Evolutionary conservation across 345 rosid genomes (phyloP), one percentile per base, ranked within the genome.

Genomic region (Acer campestre): DNA sequence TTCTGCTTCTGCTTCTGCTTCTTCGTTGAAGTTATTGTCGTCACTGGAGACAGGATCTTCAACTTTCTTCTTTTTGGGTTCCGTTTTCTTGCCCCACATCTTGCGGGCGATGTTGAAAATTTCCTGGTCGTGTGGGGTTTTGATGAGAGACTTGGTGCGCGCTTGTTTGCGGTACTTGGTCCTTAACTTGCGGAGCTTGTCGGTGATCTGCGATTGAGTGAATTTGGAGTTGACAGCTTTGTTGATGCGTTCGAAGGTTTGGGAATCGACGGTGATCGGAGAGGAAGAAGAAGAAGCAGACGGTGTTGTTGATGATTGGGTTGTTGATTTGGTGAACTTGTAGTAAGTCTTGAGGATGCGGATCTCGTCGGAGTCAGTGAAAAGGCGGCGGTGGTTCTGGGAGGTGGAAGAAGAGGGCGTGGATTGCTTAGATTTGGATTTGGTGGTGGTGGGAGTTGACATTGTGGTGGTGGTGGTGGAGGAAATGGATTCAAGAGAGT

Each of bases 161-260:
- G 82, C 80, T 38, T 71, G 82, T 64, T 71, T 78, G 53, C 27
- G 86, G 75, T 84, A 84, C 82, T 81, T 84, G 53, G 12, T 14
- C 31, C 80, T 63, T 35, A 84, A 73, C n/a, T 67, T 44, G 4
- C 82, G 84, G 76, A 84, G 61, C 82, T 84, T 84, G 82, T 63
- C 68, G 49, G 17, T 20, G 78, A 84, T 20, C 70, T 81, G 86
- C n/a, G 56, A 42, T 63, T 65, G 78, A 66, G 82, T 75, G 80
- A 84, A 75, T 18, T 67, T 81, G 42, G 75, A 58, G 56, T 66
- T 65, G 55, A 81, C 75, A 10, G 80, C 16, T 7, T 49, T 56
- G 72, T 51, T 73, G 73, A 84, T 56, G 74, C 65, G 70, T 70
- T 71, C 61, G 73, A 80, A 61, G 44, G 61, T 38, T 11, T 51